Conservation (phyloP, 2,329 filamentous ascomycete genomes). For the Coniochaeta prunicola region DNA sequence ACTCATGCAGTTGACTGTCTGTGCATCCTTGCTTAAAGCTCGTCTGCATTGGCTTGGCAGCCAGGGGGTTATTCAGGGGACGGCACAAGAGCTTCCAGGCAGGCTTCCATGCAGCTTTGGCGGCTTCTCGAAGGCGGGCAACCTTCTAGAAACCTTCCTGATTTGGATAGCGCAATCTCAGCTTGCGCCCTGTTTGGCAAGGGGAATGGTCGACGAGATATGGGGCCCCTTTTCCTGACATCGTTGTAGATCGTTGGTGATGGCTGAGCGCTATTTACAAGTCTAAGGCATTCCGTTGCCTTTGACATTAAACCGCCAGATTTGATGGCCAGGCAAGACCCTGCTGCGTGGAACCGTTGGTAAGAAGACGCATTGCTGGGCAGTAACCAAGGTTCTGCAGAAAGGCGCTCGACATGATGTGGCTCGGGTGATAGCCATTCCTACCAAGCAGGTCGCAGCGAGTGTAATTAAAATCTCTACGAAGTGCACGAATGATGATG, state of each 20-base stretch:
- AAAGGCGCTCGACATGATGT: neutral
- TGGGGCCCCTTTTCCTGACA: neutral
- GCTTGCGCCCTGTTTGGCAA: neutral
- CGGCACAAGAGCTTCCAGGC: neutral
- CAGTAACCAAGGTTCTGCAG: too few species aligned
- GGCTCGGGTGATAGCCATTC: neutral
- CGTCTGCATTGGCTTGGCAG: neutral
- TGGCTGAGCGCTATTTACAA: too few species aligned
- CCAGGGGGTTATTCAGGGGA: neutral
- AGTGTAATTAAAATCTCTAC: neutral
- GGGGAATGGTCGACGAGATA: neutral
- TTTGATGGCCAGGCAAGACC: neutral
- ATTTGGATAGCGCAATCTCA: constrained; percentile 1
- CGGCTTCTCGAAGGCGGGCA: neutral
- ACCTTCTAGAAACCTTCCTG: constrained; percentile 3
- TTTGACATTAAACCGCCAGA: too few species aligned
- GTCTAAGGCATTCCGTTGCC: too few species aligned
- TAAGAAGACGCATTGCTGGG: neutral
- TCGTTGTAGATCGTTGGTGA: neutral
- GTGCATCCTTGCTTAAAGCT: neutral
- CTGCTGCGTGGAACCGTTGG: neutral
- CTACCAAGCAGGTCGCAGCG: neutral
- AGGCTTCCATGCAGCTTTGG: neutral
- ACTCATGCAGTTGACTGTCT: neutral
- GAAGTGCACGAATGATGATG: neutral